Evolutionary conservation across 2,329 filamentous ascomycete species (phyloP).

Genomic region (Diaporthe destruens): DNA sequence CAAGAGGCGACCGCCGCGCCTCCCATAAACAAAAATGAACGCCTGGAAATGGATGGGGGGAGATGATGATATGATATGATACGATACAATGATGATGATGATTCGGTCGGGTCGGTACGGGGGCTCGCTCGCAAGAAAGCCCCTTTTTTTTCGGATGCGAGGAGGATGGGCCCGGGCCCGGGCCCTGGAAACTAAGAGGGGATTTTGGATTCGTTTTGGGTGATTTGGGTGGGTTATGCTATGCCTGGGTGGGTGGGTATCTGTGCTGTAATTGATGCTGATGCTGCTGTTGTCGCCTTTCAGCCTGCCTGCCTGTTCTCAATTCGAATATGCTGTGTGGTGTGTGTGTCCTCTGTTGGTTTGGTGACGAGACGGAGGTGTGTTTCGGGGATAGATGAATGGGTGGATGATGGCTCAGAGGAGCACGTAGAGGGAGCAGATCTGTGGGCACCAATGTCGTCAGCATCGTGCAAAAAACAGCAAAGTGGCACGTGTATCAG

Average conservation of each 20-base stretch:
- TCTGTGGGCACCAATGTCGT: conserved; percentile 50
- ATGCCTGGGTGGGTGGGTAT: conserved; percentile 14
- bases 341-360: too few species aligned
- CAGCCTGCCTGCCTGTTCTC: background rate
- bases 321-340: background rate
- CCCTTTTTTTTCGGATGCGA: too few species aligned
- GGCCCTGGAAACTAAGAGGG: too few species aligned
- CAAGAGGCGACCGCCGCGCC: too few species aligned
- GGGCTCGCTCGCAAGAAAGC: background rate
- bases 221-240: background rate
- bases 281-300: background rate
- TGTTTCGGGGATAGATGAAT: background rate
- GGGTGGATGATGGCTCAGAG: conserved; percentile 47
- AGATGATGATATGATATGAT: background rate
- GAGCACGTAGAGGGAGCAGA: conserved; percentile 67
- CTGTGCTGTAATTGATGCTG: conserved; percentile 13
- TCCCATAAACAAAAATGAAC: too few species aligned
- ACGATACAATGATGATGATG: background rate
- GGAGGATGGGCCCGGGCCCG: too few species aligned
- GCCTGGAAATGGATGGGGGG: background rate
- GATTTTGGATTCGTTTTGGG: too few species aligned
- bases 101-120: background rate
- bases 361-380: too few species aligned
- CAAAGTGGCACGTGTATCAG: background rate
- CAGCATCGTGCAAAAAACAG: conserved; percentile 38